Conservation (phyloP, 2,329 filamentous ascomycete species). For the Colletotrichum camelliae region DNA sequence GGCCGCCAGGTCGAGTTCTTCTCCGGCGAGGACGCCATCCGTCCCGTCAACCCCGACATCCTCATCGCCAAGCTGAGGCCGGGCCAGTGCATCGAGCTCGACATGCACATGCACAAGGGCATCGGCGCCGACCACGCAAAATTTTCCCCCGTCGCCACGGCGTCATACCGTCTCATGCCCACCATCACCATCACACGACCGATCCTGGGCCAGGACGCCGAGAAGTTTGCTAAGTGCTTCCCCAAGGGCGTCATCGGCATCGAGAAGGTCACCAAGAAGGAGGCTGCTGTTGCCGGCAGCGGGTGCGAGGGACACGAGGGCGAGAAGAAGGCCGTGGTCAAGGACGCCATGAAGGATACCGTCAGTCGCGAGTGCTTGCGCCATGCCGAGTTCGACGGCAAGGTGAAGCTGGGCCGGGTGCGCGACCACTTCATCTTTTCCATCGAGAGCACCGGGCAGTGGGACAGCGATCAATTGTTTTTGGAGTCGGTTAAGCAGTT, state of each 20-base stretch:
- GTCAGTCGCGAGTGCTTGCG: conserved; percentile 92
- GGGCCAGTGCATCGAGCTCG: conserved; percentile 83
- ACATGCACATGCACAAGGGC: conserved; percentile 94
- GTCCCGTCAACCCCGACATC: conserved; percentile 87
- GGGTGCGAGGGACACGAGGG: conserved; percentile 78
- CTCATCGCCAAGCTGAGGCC: conserved; percentile 93
- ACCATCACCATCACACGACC: conserved; percentile 83
- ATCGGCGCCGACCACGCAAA: conserved; percentile 95
- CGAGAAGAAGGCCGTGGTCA: conserved; percentile 86
- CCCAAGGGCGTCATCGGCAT: conserved; percentile 85
- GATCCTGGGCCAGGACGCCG: conserved; percentile 84
- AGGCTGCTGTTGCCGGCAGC: conserved; percentile 63
- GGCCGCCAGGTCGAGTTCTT: conserved; percentile 75
- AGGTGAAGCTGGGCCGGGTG: conserved; percentile 89
- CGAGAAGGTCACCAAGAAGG: conserved; percentile 71
- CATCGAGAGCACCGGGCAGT: conserved; percentile 94
- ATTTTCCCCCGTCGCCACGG: conserved; percentile 95
- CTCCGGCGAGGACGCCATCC: conserved; percentile 69
- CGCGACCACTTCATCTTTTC: conserved; percentile 98
- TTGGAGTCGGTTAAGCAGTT: conserved; percentile 85
- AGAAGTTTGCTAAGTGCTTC: conserved; percentile 91
- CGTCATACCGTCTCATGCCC: conserved; percentile 89
- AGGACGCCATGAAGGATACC: conserved; percentile 90
- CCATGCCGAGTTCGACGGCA: conserved; percentile 91
- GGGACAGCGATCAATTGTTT: conserved; percentile 92